Conservation (phyloP, 768 basidiomycete genomes). For the Russula abietina region DNA sequence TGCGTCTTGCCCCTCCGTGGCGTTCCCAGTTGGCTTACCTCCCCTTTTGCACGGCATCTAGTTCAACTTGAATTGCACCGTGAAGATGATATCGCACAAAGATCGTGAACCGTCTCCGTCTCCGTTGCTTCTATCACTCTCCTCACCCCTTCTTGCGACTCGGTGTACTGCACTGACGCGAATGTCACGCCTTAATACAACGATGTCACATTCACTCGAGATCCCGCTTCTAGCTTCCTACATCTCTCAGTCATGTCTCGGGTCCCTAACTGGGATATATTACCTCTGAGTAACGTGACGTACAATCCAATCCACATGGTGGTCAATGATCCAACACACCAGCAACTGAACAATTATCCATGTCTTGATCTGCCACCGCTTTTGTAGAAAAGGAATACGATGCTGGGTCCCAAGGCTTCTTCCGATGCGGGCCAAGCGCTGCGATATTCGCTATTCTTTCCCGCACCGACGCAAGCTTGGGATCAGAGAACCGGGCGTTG, state of each 20-base stretch:
- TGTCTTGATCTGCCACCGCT: not conserved
- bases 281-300: not conserved
- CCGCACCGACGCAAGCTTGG: too few species aligned
- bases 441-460: not conserved
- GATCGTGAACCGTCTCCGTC: conserved; percentile 2
- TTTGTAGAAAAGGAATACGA: not conserved
- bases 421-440: not conserved
- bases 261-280: conserved; percentile 9
- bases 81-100: conserved; percentile 1
- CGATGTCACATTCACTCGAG: conserved; percentile 1
- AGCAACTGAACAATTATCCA: not conserved
- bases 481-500: not conserved
- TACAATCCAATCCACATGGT: not conserved
- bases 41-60: not conserved
- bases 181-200: conserved; percentile 7
- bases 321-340: not conserved
- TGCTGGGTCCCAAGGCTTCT: not conserved
- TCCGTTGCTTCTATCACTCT: not conserved
- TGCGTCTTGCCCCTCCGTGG: not conserved
- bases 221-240: conserved; percentile 4
- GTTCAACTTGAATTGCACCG: conserved; percentile 7
- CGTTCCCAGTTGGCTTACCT: not conserved
- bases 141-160: not conserved
- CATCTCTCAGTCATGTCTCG: not conserved
- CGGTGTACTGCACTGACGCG: not conserved